Evolutionary conservation across 2,329 filamentous ascomycete species (phyloP).

Genomic region (Trichoderma polysporum): DNA sequence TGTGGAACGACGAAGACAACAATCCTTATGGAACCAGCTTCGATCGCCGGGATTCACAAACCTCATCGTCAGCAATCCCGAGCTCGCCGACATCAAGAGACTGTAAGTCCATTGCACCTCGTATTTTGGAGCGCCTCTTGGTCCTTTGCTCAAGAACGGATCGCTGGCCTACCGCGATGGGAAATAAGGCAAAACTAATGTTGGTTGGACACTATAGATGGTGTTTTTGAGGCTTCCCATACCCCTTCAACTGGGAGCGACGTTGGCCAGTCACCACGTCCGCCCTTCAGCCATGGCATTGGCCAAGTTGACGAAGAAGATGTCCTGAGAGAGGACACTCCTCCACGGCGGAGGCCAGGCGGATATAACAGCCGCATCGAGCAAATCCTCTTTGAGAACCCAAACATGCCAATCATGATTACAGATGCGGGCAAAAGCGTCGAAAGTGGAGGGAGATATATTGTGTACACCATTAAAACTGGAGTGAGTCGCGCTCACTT

Average conservation of each 20-base stretch:
- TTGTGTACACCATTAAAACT: constrained; percentile 95
- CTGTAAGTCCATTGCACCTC: constrained; percentile 49
- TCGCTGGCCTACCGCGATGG: background rate
- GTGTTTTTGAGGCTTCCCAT: constrained; percentile 61
- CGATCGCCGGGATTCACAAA: constrained; percentile 78
- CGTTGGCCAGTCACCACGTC: constrained; percentile 50
- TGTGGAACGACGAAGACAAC: constrained; percentile 99
- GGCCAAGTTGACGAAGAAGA: constrained; percentile 50
- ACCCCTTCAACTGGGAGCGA: constrained; percentile 71
- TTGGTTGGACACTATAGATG: constrained; percentile 29
- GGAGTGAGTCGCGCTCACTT: constrained; percentile 61
- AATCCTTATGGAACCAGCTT: constrained; percentile 93
- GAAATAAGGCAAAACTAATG: background rate
- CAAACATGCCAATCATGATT: constrained; percentile 84
- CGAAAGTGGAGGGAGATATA: constrained; percentile 88
- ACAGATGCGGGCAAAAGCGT: constrained; percentile 93
- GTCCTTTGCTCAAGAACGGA: background rate
- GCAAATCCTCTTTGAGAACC: constrained; percentile 95
- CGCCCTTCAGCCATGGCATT: constrained; percentile 30
- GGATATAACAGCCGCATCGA: constrained; percentile 95
- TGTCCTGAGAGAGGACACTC: constrained; percentile 41
- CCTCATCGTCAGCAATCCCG: constrained; percentile 65
- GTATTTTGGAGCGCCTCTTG: background rate
- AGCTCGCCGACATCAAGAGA: constrained; percentile 58
- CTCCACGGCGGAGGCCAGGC: constrained; percentile 70